Base-by-base conservation (phyloP, 2,329 filamentous ascomycete species). In the Aspergillus fructus region DNA sequence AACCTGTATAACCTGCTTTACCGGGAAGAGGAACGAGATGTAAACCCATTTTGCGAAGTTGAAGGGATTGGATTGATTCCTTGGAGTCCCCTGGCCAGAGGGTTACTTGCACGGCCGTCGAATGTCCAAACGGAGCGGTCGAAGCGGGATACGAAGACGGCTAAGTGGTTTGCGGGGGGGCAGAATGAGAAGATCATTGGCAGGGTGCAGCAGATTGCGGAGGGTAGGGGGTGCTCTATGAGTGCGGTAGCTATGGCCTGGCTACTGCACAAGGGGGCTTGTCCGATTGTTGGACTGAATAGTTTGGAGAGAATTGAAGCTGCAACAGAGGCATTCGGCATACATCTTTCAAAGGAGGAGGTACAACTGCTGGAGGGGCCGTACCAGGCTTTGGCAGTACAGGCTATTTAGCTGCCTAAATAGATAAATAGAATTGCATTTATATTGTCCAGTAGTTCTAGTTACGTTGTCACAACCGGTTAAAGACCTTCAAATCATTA, bases 51-150 rank as follows among this genome's bases (percentile, higher is more conserved):
- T 23, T 68, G 66, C 37, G 59, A 59, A 1, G 62, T 61, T 3
- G 57, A 55, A 2, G 66, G 63, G 2, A 58, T 68, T 12, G 62
- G 58, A 6, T 30, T 68, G 4, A 59, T 68, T 9, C 62, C 64
- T 13, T 67, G 64, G 64, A 62, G 60, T 41, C 71, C 72, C 0
- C 59, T 74, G 15, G 71, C 68, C 24, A 57, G 68, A 12, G 71
- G 71, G 0, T 49, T 68, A 6, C 56, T 74, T 17, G 68, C 71
- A 0, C 61, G 71, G 3, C 68, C 71, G 30, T 62, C 64, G 45
- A 55, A 62, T 40, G 37, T 45, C 3, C 45, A 43, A 27, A 54
- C 45, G 2, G 30, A 54, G 40, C 33, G 50, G 34, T 54, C 43
- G 6, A 34, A 13, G 17, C 40, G n/a, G 17, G 49, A 54, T 34